Conservation (phyloP, 208 protist species). For the Acanthamoeba comandoni region DNA sequence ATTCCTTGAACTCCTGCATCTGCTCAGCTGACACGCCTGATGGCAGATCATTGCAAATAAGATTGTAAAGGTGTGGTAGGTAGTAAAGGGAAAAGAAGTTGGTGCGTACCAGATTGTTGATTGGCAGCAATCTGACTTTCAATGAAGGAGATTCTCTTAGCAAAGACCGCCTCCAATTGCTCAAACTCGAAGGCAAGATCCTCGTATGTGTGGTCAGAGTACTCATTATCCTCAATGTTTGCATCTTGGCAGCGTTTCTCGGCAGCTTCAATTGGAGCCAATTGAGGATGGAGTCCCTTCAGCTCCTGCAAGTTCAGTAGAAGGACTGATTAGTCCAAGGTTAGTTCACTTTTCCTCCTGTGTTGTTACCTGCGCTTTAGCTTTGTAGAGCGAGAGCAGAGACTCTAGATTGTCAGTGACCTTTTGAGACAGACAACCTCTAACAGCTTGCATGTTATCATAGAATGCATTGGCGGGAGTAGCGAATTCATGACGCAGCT, state of each 20-base stretch:
- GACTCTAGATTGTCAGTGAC: slow-evolving; percentile 10
- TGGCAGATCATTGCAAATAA: not conserved
- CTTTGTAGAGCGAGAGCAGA: slow-evolving; percentile 36
- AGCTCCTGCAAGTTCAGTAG: slow-evolving; percentile 36
- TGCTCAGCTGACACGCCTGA: slow-evolving; percentile 80
- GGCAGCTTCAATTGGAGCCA: slow-evolving; percentile 73
- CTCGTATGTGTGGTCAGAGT: slow-evolving; percentile 79
- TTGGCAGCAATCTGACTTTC: slow-evolving; percentile 77
- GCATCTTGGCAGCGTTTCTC: slow-evolving; percentile 68
- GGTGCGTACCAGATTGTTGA: not conserved
- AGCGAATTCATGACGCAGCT: slow-evolving; percentile 73
- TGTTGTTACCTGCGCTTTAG: not conserved
- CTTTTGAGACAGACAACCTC: not conserved
- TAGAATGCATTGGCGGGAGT: slow-evolving; percentile 75
- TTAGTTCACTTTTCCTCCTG: not conserved
- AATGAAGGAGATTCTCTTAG: slow-evolving; percentile 79
- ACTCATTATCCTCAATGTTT: slow-evolving; percentile 82
- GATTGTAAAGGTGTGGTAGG: too few species aligned
- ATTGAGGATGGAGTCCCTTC: slow-evolving; percentile 7
- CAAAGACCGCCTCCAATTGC: slow-evolving; percentile 79
- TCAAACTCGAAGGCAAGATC: slow-evolving; percentile 76
- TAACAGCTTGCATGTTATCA: slow-evolving; percentile 30
- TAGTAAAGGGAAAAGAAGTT: too few species aligned
- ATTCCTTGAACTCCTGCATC: slow-evolving; percentile 84
- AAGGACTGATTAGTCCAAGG: not conserved